Evolutionary conservation across 2,329 filamentous ascomycete genomes (phyloP).

Genomic region (Diaporthe sp.): DNA sequence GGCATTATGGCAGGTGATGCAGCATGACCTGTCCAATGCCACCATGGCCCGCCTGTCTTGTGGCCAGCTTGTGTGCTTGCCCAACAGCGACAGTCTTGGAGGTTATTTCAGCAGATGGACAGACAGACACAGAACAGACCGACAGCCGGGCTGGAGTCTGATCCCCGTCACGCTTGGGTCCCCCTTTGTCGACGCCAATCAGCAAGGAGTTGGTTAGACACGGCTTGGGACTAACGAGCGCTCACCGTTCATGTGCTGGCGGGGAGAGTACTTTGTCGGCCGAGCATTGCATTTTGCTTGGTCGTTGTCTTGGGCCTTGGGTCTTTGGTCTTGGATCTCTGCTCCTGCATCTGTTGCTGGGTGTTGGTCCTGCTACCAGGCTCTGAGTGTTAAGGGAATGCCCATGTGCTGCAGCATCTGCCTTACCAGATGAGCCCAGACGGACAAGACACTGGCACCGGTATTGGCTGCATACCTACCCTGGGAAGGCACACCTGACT

Average conservation of each 20-base stretch:
- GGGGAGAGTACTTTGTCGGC: not conserved
- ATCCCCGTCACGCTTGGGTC: not conserved
- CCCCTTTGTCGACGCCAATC: slow-evolving; percentile 10
- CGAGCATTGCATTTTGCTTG: slow-evolving; percentile 20
- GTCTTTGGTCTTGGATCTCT: not conserved
- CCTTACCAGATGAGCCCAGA: slow-evolving; percentile 14
- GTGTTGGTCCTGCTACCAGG: not conserved
- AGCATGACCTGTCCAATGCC: slow-evolving; percentile 14
- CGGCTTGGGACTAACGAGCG: not conserved
- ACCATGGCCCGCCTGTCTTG: slow-evolving; percentile 15
- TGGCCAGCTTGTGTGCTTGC: slow-evolving; percentile 19
- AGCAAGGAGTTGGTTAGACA: not conserved
- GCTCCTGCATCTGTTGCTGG: not conserved
- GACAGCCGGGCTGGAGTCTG: not conserved
- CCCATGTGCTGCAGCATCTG: too few species aligned
- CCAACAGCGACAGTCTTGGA: not conserved
- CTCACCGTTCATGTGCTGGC: slow-evolving; percentile 16
- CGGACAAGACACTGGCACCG: slow-evolving; percentile 9
- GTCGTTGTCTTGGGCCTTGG: slow-evolving; percentile 8
- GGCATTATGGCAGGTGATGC: slow-evolving; percentile 23
- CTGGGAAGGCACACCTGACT: not conserved
- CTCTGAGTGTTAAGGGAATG: not conserved
- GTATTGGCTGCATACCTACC: not conserved
- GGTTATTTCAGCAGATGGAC: not conserved
- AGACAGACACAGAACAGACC: not conserved